Percentiles rank a stretch among this genome's conserved stretches.
Evolutionary conservation across 1,284 basidiomycete genomes (phyloP).

Genomic region (Phellopilus nigrolimitatus): DNA sequence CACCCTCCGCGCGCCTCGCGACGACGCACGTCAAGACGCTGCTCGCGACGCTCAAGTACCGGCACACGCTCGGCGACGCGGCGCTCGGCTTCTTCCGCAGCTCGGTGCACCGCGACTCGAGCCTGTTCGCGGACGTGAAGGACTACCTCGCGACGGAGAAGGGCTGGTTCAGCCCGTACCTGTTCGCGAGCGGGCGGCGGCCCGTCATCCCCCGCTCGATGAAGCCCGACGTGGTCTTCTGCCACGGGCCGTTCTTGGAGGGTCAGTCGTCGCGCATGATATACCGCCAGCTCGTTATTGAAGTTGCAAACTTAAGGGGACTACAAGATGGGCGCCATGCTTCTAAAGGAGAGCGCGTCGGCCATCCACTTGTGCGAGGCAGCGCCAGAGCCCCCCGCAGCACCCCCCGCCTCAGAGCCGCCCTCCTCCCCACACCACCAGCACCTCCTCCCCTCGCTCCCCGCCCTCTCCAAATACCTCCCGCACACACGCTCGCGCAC

Average conservation of each 20-base stretch:
- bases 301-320: constrained; percentile 37
- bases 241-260: constrained; percentile 57
- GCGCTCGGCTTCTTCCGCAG: constrained; percentile 57
- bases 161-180: constrained; percentile 64
- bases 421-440: constrained; percentile 21
- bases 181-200: constrained; percentile 55
- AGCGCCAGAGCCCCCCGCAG: constrained; percentile 22
- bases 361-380: constrained; percentile 43
- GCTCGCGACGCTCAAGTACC: constrained; percentile 56
- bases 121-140: constrained; percentile 55
- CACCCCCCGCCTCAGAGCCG: constrained; percentile 14
- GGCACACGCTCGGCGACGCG: constrained; percentile 55
- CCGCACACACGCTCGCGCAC: constrained; percentile 43
- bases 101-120: constrained; percentile 45
- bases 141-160: constrained; percentile 60
- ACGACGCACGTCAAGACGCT: constrained; percentile 56
- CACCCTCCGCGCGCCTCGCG: constrained; percentile 47
- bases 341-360: constrained; percentile 49
- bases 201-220: constrained; percentile 57
- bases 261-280: constrained; percentile 30
- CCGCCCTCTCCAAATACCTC: constrained; percentile 28
- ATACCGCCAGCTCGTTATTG: background rate
- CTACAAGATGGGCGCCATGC: constrained; percentile 53
- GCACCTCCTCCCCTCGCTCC: constrained; percentile 16
- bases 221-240: constrained; percentile 64